Evolutionary conservation across 1,284 basidiomycete genomes (phyloP).

Genomic region (Sporisorium graminicola): DNA sequence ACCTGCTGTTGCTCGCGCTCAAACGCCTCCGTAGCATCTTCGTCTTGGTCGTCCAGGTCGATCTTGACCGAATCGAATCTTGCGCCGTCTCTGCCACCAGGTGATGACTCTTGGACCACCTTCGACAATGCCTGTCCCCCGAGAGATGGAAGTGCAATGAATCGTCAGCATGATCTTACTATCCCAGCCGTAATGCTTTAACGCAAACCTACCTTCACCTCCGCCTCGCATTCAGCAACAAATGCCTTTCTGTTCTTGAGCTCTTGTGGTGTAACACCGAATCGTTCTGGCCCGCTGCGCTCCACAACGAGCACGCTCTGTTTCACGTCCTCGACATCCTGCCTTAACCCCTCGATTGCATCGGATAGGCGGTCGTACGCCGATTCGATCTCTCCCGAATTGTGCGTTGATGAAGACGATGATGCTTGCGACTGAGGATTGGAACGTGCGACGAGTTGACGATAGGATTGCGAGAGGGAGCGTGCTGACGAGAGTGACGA

Average conservation of each 20-base stretch:
- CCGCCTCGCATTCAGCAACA: conserved; percentile 51
- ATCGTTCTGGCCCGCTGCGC: conserved; percentile 60
- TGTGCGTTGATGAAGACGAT: conserved; percentile 7
- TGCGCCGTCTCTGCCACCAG: conserved; percentile 16
- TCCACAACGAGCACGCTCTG: conserved; percentile 64
- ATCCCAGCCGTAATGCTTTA: background rate
- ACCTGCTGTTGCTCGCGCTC: conserved; percentile 68
- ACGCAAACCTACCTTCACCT: conserved; percentile 41
- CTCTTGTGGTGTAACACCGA: conserved; percentile 58
- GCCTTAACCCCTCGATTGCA: conserved; percentile 56
- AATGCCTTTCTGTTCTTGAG: conserved; percentile 53
- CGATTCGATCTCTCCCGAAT: conserved; percentile 21
- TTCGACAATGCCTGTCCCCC: conserved; percentile 29
- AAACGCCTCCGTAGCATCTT: conserved; percentile 57
- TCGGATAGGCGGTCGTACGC: conserved; percentile 53
- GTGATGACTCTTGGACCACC: conserved; percentile 22
- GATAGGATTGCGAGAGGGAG: conserved; percentile 46
- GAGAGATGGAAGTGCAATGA: background rate
- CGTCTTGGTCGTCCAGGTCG: conserved; percentile 43
- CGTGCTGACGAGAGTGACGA: conserved; percentile 51
- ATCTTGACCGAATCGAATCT: conserved; percentile 45
- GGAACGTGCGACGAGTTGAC: conserved; percentile 25
- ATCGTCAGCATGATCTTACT: background rate
- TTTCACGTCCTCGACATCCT: conserved; percentile 64
- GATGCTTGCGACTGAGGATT: conserved; percentile 9